A percentile compares a stretch with the other conserved stretches of the same genome.
Conservation (phyloP, 2,329 filamentous ascomycete species). For the Alternaria metachromatica region DNA sequence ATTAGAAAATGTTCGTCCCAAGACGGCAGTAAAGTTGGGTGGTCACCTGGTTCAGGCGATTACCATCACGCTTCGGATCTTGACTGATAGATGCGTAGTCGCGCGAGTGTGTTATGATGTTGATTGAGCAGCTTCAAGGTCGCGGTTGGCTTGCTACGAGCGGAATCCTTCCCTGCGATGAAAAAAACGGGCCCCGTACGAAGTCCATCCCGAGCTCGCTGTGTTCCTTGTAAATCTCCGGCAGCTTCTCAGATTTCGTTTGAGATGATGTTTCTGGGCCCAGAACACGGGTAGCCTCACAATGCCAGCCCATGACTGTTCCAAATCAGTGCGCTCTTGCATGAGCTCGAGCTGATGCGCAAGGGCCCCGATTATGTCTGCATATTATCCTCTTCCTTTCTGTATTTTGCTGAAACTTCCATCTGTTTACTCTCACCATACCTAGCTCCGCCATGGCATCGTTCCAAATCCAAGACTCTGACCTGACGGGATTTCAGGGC, state of each 20-base stretch:
- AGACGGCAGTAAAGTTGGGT: background rate
- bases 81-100: background rate
- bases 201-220: background rate
- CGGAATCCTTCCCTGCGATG: conserved; percentile 4
- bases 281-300: background rate
- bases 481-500: conserved; percentile 25
- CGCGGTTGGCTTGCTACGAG: background rate
- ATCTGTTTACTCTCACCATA: background rate
- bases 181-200: conserved; percentile 1
- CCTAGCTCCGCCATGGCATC: conserved; percentile 21
- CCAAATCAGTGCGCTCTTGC: conserved; percentile 2
- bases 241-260: background rate
- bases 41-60: background rate
- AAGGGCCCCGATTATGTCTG: background rate
- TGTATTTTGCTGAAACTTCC: background rate
- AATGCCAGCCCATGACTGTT: background rate
- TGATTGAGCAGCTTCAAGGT: background rate
- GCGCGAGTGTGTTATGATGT: background rate
- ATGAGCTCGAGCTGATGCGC: background rate
- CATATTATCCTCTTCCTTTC: conserved; percentile 7
- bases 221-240: conserved; percentile 6
- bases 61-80: background rate
- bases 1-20: background rate
- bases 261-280: conserved; percentile 4
- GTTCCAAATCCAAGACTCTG: conserved; percentile 29